These are phyloP conservation scores for Microstegium vimineum DNA, from an alignment of 176 grass and related monocot genomes.

Conservation along the genomic window DNA sequence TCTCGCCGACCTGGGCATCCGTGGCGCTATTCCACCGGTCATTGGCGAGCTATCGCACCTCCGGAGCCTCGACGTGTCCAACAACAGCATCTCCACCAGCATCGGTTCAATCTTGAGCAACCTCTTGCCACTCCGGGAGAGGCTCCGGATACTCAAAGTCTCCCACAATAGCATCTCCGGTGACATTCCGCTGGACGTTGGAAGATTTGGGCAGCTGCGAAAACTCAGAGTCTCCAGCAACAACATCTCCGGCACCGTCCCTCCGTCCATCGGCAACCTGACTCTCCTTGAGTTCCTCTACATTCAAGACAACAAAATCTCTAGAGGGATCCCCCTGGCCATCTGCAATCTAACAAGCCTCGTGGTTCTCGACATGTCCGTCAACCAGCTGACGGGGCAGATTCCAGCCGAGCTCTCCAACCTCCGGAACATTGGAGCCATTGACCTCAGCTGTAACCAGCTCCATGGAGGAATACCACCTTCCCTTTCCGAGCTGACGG, in stretches of 20 bases:
- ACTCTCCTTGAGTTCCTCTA: slow-evolving; percentile 5
- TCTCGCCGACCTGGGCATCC: slow-evolving; percentile 26
- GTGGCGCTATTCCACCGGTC: slow-evolving; percentile 14
- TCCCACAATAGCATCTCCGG: slow-evolving; percentile 34
- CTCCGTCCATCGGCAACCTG: slow-evolving; percentile 35
- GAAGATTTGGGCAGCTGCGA: slow-evolving; percentile 14
- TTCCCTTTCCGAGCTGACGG: slow-evolving; percentile 32
- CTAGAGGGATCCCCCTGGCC: slow-evolving; percentile 1
- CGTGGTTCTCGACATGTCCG: slow-evolving; percentile 5
- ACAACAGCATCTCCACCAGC: slow-evolving; percentile 44
- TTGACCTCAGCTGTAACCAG: slow-evolving; percentile 36
- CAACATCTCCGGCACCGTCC: slow-evolving; percentile 23
- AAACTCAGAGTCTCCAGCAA: slow-evolving; percentile 63
- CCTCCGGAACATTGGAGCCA: not conserved
- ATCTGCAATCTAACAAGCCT: slow-evolving; percentile 48
- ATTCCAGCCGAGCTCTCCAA: slow-evolving; percentile 66
- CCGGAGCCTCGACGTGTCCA: slow-evolving; percentile 50
- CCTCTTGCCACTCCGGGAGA: not conserved
- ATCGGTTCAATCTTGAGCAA: slow-evolving; percentile 31
- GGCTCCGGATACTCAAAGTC: slow-evolving; percentile 23
- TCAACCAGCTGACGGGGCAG: slow-evolving; percentile 37
- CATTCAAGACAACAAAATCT: slow-evolving; percentile 24
- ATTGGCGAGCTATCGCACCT: slow-evolving; percentile 52
- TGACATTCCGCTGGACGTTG: not conserved
- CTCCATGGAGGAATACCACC: slow-evolving; percentile 44